A percentile compares a stretch with the other conserved stretches of the same genome.
Conservation (phyloP, 2,329 filamentous ascomycete genomes). For the Xylariales sp. region DNA sequence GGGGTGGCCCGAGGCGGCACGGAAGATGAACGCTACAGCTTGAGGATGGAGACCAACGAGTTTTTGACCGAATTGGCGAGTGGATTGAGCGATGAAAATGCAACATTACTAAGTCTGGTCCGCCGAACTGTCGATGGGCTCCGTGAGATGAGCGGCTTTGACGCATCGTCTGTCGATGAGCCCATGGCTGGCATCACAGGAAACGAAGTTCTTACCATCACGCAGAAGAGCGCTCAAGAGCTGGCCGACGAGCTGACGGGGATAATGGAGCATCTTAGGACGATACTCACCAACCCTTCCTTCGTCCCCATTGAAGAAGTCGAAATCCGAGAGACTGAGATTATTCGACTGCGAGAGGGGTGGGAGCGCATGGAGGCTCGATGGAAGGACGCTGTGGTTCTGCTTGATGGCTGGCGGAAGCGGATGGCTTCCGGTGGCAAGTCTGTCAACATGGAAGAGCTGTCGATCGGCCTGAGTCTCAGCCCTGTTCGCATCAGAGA, state of each 20-base stretch:
- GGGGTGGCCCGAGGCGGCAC: constrained; percentile 21
- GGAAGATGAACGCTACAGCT: constrained; percentile 57
- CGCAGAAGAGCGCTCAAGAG: constrained; percentile 50
- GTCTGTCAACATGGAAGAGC: constrained; percentile 63
- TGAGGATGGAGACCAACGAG: constrained; percentile 84
- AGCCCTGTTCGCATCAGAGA: constrained; percentile 54
- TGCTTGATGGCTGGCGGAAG: constrained; percentile 91
- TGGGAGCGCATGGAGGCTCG: constrained; percentile 92
- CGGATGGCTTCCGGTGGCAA: constrained; percentile 69
- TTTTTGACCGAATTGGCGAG: constrained; percentile 84
- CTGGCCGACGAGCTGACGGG: constrained; percentile 70
- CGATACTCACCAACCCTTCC: constrained; percentile 86
- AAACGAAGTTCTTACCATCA: constrained; percentile 16
- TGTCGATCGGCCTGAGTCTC: constrained; percentile 63
- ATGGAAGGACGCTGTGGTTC: constrained; percentile 82
- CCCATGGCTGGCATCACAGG: constrained; percentile 9
- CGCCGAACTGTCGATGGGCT: constrained; percentile 67
- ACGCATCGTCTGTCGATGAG: constrained; percentile 15
- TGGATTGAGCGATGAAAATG: constrained; percentile 87
- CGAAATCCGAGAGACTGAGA: constrained; percentile 87
- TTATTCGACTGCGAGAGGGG: constrained; percentile 72
- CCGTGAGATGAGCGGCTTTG: constrained; percentile 62
- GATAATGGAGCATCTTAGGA: constrained; percentile 76
- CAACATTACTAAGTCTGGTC: constrained; percentile 69
- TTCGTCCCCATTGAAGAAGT: constrained; percentile 96